Conservation (phyloP, 1,139 yeast genomes). For the Kodamaea fungicola region DNA sequence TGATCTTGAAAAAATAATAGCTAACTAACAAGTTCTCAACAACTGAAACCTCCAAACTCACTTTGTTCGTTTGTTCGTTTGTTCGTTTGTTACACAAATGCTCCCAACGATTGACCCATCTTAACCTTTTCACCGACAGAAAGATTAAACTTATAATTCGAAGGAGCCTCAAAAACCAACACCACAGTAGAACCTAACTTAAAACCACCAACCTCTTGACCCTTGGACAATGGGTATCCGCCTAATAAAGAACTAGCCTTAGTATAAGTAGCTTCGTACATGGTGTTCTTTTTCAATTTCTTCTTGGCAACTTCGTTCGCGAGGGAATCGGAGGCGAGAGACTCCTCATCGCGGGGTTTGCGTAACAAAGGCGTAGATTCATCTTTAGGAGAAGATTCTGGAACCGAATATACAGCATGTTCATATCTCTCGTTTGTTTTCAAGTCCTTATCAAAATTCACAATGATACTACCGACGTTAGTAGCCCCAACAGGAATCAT, state of each 20-base stretch:
- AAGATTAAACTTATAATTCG: conserved; percentile 65
- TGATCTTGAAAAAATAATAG: no score
- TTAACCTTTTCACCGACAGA: conserved; percentile 72
- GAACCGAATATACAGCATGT: conserved; percentile 39
- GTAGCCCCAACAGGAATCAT: conserved; percentile 99
- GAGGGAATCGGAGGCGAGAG: conserved; percentile 10
- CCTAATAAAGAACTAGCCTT: conserved; percentile 77
- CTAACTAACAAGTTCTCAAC: no score
- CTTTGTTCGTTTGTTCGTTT: neutral
- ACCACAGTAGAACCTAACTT: conserved; percentile 95
- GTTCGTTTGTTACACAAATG: conserved; percentile 19
- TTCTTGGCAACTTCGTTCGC: conserved; percentile 21
- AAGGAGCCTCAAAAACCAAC: conserved; percentile 93
- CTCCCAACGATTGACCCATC: conserved; percentile 83
- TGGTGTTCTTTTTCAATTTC: conserved; percentile 65
- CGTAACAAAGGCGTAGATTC: conserved; percentile 35
- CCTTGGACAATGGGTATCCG: conserved; percentile 86
- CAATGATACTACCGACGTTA: conserved; percentile 90
- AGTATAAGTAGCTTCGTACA: conserved; percentile 91
- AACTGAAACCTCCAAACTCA: no score
- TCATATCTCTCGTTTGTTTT: conserved; percentile 76
- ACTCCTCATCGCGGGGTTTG: conserved; percentile 4
- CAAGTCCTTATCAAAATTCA: conserved; percentile 89
- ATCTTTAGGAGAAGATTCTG: conserved; percentile 8
- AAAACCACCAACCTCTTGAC: conserved; percentile 97